These are phyloP conservation scores for Rhynchospora pubera DNA, from an alignment of 176 grass and related monocot species.

Conservation along the genomic window DNA sequence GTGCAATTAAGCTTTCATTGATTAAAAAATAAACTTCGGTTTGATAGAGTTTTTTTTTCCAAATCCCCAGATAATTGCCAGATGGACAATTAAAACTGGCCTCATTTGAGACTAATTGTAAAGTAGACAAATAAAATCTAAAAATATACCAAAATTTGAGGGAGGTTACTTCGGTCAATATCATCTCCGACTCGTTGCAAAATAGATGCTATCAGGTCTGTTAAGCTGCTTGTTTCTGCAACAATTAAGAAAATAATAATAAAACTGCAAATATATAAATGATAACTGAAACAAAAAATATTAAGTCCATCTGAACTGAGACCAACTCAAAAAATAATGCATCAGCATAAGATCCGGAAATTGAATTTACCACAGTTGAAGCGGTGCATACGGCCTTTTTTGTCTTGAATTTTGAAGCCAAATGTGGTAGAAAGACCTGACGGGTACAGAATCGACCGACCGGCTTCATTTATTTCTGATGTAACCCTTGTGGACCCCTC, in stretches of 20 bases:
- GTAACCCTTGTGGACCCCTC: conserved; percentile 79
- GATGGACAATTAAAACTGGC: neutral
- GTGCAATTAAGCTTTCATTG: neutral
- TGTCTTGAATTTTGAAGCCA: conserved; percentile 96
- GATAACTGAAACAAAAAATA: neutral
- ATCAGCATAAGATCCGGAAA: neutral
- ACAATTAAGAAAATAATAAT: conserved; percentile 15
- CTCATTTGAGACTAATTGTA: neutral
- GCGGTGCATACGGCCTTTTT: conserved; percentile 88
- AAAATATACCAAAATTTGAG: conserved; percentile 84
- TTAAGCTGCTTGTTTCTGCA: conserved; percentile 63
- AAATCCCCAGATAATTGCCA: neutral
- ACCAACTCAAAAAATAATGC: neutral
- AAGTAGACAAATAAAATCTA: neutral
- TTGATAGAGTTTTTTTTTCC: neutral
- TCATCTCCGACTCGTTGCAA: conserved; percentile 72
- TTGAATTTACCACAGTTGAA: conserved; percentile 80
- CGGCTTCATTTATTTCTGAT: conserved; percentile 59
- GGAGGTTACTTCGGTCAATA: conserved; percentile 77
- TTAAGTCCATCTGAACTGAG: neutral
- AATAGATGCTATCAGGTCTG: conserved; percentile 82
- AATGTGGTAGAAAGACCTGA: conserved; percentile 68
- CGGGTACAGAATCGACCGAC: conserved; percentile 57
- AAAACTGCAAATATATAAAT: neutral
- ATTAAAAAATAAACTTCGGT: neutral